Base-by-base conservation (phyloP, 805 yeast genomes). In the Middelhovenomyces tepae region DNA sequence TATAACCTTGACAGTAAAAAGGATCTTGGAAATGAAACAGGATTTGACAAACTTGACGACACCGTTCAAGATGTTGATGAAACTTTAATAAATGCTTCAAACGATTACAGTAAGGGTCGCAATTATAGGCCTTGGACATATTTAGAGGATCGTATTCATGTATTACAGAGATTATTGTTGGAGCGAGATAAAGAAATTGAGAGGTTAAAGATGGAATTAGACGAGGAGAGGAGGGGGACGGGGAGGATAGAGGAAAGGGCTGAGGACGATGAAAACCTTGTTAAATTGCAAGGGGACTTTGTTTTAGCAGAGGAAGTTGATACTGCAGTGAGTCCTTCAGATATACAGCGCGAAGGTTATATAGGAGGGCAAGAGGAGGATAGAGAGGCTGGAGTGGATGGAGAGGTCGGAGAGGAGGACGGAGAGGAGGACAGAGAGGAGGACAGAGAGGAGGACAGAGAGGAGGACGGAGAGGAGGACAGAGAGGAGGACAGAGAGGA, bases 341-440 rank as follows among this genome's bases (percentile, higher is more conserved):
- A 27, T n/a, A 13, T 23, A 18, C 21, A 15, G 25, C 16, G 21
- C 7, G 15, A 31, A 18, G 13, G 22, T 13, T 22, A 22, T 13
- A n/a, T n/a, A n/a, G n/a, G n/a, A n/a, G 31, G 22, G 29, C 16
- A 14, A 17, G 29, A 25, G 5, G 34, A 27, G 23, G 22, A 27
- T 7, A 20, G 22, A n/a, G 37, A 27, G 20, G 27, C 18, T 3
- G 25, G 16, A 6, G 34, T 28, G 23, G 38, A 16, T 5, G 21
- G 29, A n/a, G 31, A 13, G 7, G 34, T 16, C 7, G 20, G 7
- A 6, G 40, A 35, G 7, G 35, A 30, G 11, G 27, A 13, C 7
- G 41, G 22, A 13, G 34, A 22, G 6, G 37, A 27, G 9, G 30
- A 21, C 15, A 34, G 17, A 3, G 43, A 34, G 5, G 37, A 39